Evolutionary conservation across 192 early-diverging fungal species (phyloP).

Genomic region (Tieghemiomyces parasiticus): DNA sequence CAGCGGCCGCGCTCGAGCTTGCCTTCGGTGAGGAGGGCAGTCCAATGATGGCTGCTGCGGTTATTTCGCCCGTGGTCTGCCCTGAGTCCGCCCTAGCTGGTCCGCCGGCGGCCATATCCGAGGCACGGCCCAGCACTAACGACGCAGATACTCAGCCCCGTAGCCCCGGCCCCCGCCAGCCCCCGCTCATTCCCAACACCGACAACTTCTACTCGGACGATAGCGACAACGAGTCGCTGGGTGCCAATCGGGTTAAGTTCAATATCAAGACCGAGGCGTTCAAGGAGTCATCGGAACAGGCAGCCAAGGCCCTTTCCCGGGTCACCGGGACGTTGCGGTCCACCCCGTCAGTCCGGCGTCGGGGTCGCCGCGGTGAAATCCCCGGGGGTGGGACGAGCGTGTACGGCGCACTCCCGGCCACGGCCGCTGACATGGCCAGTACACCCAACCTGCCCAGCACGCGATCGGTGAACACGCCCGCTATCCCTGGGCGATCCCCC

Average conservation of each 20-base stretch:
- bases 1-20: background rate
- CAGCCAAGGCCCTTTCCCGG: background rate
- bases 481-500: too few species aligned
- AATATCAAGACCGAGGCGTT: background rate
- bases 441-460: too few species aligned
- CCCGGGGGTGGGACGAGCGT: too few species aligned
- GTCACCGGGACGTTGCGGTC: background rate
- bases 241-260: background rate
- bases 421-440: too few species aligned
- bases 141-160: background rate
- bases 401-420: too few species aligned
- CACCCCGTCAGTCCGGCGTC: slow-evolving; percentile 1
- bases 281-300: slow-evolving; percentile 3
- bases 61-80: background rate
- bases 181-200: background rate
- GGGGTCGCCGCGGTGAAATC: background rate
- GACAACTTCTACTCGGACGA: slow-evolving; percentile 9
- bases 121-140: background rate
- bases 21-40: background rate
- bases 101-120: background rate
- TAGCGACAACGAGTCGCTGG: background rate
- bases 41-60: background rate
- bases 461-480: too few species aligned
- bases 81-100: background rate
- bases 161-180: background rate